Evolutionary conservation across 2,329 filamentous ascomycete genomes (phyloP).

Genomic region (Fusarium annulatum): DNA sequence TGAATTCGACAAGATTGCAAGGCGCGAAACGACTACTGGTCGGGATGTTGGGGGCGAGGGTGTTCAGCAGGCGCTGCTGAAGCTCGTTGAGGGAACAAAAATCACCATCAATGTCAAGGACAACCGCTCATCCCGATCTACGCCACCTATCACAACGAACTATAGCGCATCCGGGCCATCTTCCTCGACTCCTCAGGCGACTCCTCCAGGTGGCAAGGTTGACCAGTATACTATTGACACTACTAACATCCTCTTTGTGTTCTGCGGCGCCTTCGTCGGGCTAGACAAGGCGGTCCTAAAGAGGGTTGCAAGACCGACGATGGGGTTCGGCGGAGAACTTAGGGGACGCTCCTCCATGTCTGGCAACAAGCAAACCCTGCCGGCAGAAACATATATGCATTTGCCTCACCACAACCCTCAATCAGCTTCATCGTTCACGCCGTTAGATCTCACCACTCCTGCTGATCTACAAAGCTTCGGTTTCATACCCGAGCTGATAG

Average conservation of each 20-base stretch:
- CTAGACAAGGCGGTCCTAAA: slow-evolving; percentile 88
- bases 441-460: slow-evolving; percentile 78
- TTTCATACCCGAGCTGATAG: slow-evolving; percentile 94
- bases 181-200: slow-evolving; percentile 58
- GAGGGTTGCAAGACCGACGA: slow-evolving; percentile 84
- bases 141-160: slow-evolving; percentile 64
- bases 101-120: slow-evolving; percentile 91
- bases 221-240: slow-evolving; percentile 84
- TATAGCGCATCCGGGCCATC: slow-evolving; percentile 59
- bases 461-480: slow-evolving; percentile 85
- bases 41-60: slow-evolving; percentile 96
- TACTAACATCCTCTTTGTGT: slow-evolving; percentile 96
- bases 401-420: slow-evolving; percentile 64
- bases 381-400: slow-evolving; percentile 69
- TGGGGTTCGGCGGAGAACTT: slow-evolving; percentile 91
- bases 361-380: slow-evolving; percentile 68
- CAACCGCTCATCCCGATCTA: slow-evolving; percentile 68
- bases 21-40: slow-evolving; percentile 85
- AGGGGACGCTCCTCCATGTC: slow-evolving; percentile 65
- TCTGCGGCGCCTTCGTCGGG: slow-evolving; percentile 93
- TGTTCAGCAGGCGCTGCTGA: slow-evolving; percentile 93
- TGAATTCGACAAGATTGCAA: slow-evolving; percentile 97
- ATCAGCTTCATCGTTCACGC: slow-evolving; percentile 59
- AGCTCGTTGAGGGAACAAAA: slow-evolving; percentile 96
- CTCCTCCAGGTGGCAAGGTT: slow-evolving; percentile 62